Evolutionary conservation across 1,139 yeast species (phyloP), one percentile per base, ranked within the genome.

Genomic region (Citeromyces hawaiiensis): DNA sequence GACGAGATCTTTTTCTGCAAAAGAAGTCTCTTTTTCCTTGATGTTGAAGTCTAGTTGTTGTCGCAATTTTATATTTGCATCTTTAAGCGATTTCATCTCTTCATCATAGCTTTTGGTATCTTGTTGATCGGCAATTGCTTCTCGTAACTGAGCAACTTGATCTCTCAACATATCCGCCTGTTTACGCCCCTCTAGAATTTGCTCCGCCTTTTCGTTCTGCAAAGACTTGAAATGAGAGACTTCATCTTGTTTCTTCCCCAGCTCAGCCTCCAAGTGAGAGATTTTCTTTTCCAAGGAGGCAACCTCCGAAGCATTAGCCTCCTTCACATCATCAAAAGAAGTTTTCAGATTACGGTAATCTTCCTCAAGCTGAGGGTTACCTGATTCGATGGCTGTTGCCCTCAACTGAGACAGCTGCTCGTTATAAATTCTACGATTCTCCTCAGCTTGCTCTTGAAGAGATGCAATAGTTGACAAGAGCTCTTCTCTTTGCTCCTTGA

Each of bases 401-500:
- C 23, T 40, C 40, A 38, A 47, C 31, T 38, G 46, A 48, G 34
- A 43, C 41, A 41, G 40, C 36, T 43, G 36, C 29, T 41, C 36
- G 33, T 50, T 39, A 43, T 54, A 60, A 15, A 60, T 42, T 23
- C 47, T 45, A 39, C 55, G 63, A 40, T 55, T 59, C 40, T 60
- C 66, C 21, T 50, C 50, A 4, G 63, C 59, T 39, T 62, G 67
- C 14, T 49, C 46, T 39, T 63, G 72, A 54, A 76, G 62, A 34
- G 72, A 59, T 44, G 72, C 78, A 41, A 76, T 64, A 31, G 75
- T 75, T 38, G 66, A 71, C 40, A 78, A 55, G 61, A 80, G 63
- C 47, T 76, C 81, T 40, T 68, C 70, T 35, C 80, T 57, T 36
- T 78, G 80, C 14, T 56, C 53, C 38, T 73, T 78, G 40, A 70